Percentiles rank a stretch among this genome's conserved stretches.
Evolutionary conservation across 1,284 basidiomycete species (phyloP).

Genomic region (Lentinula novae-zelandiae): DNA sequence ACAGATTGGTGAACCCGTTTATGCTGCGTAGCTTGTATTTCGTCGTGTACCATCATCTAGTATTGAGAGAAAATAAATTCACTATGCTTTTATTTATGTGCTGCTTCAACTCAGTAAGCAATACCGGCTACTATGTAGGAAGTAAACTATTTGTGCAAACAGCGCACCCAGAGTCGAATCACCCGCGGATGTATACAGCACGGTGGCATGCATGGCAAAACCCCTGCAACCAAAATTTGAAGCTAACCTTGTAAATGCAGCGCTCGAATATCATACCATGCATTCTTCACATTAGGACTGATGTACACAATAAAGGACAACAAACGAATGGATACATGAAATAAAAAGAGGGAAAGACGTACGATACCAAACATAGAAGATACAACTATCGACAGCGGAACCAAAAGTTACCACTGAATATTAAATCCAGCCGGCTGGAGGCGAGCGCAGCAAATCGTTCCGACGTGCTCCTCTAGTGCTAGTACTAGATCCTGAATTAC

Average conservation of each 20-base stretch:
- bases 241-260: background rate
- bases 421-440: slow-evolving; percentile 52
- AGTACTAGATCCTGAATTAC: slow-evolving; percentile 11
- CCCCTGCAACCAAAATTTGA: no score
- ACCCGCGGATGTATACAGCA: no score
- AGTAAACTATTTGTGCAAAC: no score
- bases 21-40: slow-evolving; percentile 15
- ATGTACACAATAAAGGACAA: background rate
- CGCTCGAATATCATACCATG: background rate
- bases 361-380: slow-evolving; percentile 9
- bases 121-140: no score
- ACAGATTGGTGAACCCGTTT: slow-evolving; percentile 9
- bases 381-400: slow-evolving; percentile 12
- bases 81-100: no score
- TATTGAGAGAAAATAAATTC: background rate
- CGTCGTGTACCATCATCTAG: slow-evolving; percentile 12
- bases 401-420: background rate
- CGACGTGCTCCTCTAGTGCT: slow-evolving; percentile 23
- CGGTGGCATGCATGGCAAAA: no score
- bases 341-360: background rate
- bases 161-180: no score
- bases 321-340: background rate
- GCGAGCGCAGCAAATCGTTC: slow-evolving; percentile 26
- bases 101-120: no score
- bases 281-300: background rate